phyloP scores from a whole-genome alignment of 2,329 filamentous ascomycete genomes.

The Trichoderma gracile region DNA sequence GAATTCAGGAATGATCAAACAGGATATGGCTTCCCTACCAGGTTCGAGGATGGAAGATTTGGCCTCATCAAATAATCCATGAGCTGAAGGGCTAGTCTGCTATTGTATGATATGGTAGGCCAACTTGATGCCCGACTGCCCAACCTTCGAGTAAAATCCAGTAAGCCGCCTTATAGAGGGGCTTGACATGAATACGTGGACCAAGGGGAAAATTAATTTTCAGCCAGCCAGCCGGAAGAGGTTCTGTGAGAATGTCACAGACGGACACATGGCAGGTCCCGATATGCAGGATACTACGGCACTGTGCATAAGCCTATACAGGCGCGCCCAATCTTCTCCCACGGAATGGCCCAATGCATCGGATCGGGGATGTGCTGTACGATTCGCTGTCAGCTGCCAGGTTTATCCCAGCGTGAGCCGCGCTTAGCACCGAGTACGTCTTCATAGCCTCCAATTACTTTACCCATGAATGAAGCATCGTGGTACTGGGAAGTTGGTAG shows the following conservation, averaged over 20 bases:
- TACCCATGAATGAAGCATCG: too few species aligned
- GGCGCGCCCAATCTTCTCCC: background rate
- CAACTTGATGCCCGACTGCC: background rate
- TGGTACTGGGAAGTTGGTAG: too few species aligned
- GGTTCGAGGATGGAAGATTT: too few species aligned
- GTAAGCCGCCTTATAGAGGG: background rate
- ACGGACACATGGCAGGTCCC: background rate
- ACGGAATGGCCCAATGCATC: background rate
- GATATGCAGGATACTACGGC: background rate
- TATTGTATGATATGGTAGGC: background rate
- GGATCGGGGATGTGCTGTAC: slow-evolving; percentile 6
- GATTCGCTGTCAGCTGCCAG: background rate
- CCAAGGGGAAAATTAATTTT: background rate
- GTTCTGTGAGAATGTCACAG: background rate
- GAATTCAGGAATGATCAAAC: background rate
- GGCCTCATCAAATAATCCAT: too few species aligned
- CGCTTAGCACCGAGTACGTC: background rate
- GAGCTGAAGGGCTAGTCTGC: background rate
- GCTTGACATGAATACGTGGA: slow-evolving; percentile 8
- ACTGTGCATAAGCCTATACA: background rate
- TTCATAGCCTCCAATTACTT: too few species aligned
- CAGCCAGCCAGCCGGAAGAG: background rate
- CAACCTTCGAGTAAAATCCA: background rate
- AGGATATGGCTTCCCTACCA: background rate
- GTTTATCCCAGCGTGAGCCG: background rate